These are phyloP conservation scores for Stemphylium lycopersici DNA, from an alignment of 2,329 filamentous ascomycete genomes.

Conservation along the genomic window DNA sequence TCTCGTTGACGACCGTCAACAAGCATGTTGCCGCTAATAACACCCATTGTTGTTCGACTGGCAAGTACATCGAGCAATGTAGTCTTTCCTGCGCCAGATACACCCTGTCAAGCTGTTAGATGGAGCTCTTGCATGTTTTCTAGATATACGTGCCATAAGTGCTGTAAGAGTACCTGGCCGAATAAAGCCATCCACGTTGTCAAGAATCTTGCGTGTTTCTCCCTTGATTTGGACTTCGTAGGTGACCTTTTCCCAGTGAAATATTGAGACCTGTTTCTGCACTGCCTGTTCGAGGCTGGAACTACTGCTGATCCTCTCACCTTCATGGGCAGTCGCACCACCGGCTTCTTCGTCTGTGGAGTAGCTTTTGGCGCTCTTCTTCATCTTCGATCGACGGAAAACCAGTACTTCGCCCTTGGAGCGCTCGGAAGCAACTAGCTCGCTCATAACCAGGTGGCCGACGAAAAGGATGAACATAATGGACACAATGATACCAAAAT, in stretches of 20 bases:
- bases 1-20: slow-evolving; percentile 70
- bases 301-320: slow-evolving; percentile 34
- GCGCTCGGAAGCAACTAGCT: slow-evolving; percentile 65
- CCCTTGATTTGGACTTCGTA: slow-evolving; percentile 44
- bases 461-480: slow-evolving; percentile 67
- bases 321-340: slow-evolving; percentile 37
- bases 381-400: slow-evolving; percentile 56
- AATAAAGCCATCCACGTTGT: slow-evolving; percentile 60
- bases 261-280: slow-evolving; percentile 46
- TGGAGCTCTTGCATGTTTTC: slow-evolving; percentile 86
- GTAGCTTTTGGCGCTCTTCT: slow-evolving; percentile 32
- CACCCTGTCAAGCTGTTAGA: slow-evolving; percentile 75
- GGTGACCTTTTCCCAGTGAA: slow-evolving; percentile 40
- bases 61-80: slow-evolving; percentile 83
- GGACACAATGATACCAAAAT: slow-evolving; percentile 69
- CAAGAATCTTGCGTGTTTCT: slow-evolving; percentile 56
- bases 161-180: slow-evolving; percentile 59
- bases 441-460: slow-evolving; percentile 66
- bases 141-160: slow-evolving; percentile 64
- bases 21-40: slow-evolving; percentile 77
- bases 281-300: slow-evolving; percentile 37
- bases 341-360: slow-evolving; percentile 46
- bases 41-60: slow-evolving; percentile 77
- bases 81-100: slow-evolving; percentile 79
- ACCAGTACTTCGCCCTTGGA: slow-evolving; percentile 73